Evolutionary conservation across 495 filamentous ascomycete genomes (phyloP).

Genomic region (Melanomma pulvis-pyrius): DNA sequence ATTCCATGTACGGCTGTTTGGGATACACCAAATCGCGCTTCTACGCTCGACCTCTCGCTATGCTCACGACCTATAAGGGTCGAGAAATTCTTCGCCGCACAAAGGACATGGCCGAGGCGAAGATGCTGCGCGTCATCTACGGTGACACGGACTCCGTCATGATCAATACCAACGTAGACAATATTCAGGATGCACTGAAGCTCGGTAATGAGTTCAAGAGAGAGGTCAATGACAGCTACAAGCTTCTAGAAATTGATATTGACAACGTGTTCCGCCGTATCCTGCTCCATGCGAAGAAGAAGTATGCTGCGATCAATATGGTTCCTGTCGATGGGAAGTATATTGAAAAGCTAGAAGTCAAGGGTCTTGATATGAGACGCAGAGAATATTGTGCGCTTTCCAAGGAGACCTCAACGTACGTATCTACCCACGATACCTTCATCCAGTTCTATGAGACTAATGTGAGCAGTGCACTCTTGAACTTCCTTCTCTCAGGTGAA

Average conservation of each 20-base stretch:
- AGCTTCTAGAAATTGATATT: conserved; percentile 92
- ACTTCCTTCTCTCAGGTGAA: conserved; percentile 91
- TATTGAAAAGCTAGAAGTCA: conserved; percentile 93
- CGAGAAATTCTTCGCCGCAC: conserved; percentile 96
- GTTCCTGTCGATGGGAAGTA: conserved; percentile 86
- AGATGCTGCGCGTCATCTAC: conserved; percentile 89
- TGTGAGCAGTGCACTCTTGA: conserved; percentile 59
- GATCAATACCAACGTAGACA: conserved; percentile 98
- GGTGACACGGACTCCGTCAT: conserved; percentile 99
- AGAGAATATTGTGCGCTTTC: conserved; percentile 94
- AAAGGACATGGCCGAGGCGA: conserved; percentile 89
- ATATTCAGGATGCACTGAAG: conserved; percentile 84
- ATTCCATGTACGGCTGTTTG: conserved; percentile 99
- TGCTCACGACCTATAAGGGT: conserved; percentile 95
- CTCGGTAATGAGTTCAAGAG: conserved; percentile 81
- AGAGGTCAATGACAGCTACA: conserved; percentile 86
- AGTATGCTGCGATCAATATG: conserved; percentile 96
- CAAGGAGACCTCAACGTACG: conserved; percentile 82
- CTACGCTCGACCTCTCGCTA: conserved; percentile 90
- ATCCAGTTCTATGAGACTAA: not conserved
- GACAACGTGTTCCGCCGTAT: conserved; percentile 96
- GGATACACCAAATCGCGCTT: conserved; percentile 95
- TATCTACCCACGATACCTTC: not conserved
- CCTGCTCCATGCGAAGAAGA: conserved; percentile 96
- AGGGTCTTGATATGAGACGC: conserved; percentile 95